Evolutionary conservation across 2,329 filamentous ascomycete species (phyloP), one percentile per base, ranked within the genome.

Genomic region (Fusarium tupiense): DNA sequence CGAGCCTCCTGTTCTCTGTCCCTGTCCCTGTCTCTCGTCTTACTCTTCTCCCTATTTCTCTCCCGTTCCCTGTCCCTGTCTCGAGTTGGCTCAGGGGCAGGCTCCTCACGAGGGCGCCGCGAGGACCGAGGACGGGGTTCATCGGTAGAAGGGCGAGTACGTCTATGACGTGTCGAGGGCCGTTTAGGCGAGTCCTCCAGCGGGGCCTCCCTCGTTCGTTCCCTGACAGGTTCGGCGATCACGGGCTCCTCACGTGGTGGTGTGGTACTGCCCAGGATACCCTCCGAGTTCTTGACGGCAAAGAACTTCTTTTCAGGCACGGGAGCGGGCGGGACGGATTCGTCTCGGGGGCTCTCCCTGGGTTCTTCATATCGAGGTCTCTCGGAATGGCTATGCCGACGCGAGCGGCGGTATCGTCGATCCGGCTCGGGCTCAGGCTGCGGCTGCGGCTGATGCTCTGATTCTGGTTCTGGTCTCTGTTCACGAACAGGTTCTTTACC

Each of bases 261-360:
- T 8, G 79, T 72, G 26, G 76, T 75, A 49, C 57, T 67, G 38
- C 78, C 67, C 58, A 81, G 72, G 37, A 81, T 68, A 26, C 84
- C 84, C 67, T 85, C 78, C 16, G 77, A 80, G 37, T 83, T 80
- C 64, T 81, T 85, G 49, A 84, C 73, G 43, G 83, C 81, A 64
- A 87, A 86, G 76, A 85, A 85, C 59, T 79, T 84, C 80, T 83
- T 86, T 63, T 80, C 80, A 2, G 78, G 78, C 22, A 60, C 61
- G 29, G 60, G 38, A 17, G 68, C 80, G 2, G 78, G 78, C 24
- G 53, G 67, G 26, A 58, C 38, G 14, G 68, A 40, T n/a, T 76
- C 74, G 16, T 79, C 78, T 46, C 72, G 73, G 8, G 78, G 71
- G 19, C 75, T 64, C 11, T 82, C 81, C 35, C 79, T 81, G 38